Percentiles rank a stretch among this genome's conserved stretches.
phyloP scores from a whole-genome alignment of 2,329 filamentous ascomycete species.

The Aspergillus pseudoterreus region DNA sequence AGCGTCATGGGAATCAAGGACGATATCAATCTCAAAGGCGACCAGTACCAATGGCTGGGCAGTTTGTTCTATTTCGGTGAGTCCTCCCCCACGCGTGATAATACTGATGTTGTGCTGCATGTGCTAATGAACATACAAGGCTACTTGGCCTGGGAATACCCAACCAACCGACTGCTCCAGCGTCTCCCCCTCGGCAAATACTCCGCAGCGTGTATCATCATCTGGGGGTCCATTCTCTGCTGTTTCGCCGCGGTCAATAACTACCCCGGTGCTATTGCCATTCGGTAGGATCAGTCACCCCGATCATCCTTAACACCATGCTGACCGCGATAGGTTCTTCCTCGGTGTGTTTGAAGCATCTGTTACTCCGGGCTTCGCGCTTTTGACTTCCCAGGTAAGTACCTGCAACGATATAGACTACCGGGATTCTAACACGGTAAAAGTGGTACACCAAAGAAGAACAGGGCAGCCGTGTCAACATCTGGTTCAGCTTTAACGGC shows the following conservation, averaged over 20 bases:
- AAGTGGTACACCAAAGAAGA: slow-evolving; percentile 70
- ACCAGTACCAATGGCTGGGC: slow-evolving; percentile 52
- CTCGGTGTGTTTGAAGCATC: slow-evolving; percentile 66
- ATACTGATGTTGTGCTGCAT: background rate
- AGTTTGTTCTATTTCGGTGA: slow-evolving; percentile 51
- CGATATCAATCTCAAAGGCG: slow-evolving; percentile 42
- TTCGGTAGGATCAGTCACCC: slow-evolving; percentile 41
- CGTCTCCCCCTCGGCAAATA: slow-evolving; percentile 64
- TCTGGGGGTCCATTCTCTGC: slow-evolving; percentile 59
- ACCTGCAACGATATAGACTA: background rate
- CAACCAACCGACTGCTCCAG: slow-evolving; percentile 62
- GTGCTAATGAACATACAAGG: slow-evolving; percentile 25
- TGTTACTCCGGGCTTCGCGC: slow-evolving; percentile 65
- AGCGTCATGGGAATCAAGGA: slow-evolving; percentile 52
- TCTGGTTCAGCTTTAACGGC: slow-evolving; percentile 69
- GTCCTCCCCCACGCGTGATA: slow-evolving; percentile 2
- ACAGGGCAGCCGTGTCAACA: slow-evolving; percentile 58
- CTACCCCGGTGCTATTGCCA: slow-evolving; percentile 59
- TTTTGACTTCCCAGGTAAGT: slow-evolving; percentile 58
- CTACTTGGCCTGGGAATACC: slow-evolving; percentile 60
- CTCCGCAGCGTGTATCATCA: slow-evolving; percentile 60
- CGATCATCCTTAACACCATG: background rate
- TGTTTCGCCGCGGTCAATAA: slow-evolving; percentile 61
- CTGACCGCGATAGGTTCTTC: slow-evolving; percentile 46
- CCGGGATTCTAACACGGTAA: background rate